Base-by-base conservation (phyloP, 2,329 filamentous ascomycete species). In the Monilinia aucupariae region DNA sequence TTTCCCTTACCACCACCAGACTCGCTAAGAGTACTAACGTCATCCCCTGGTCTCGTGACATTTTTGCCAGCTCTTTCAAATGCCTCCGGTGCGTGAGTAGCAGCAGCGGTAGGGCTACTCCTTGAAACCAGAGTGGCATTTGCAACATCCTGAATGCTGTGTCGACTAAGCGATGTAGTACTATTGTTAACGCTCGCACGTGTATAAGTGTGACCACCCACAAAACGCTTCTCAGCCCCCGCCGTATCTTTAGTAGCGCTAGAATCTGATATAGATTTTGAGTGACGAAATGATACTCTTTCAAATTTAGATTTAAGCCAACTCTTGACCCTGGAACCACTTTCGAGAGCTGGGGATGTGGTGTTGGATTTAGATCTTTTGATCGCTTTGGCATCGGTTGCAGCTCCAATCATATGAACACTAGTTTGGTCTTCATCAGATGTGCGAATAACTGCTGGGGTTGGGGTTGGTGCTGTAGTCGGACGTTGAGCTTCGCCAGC, bases 251-350 rank as follows among this genome's bases (percentile, higher is more conserved):
- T 59, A 20, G 5, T 55, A n/a, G n/a, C 27, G 20, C 34, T 53
- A 15, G 62, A 48, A 6, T 59, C 45, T 2, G 66, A 58, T 4
- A 64, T 43, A 41, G 64, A 70, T 50, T 66, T 70, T n/a, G 53
- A 56, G n/a, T 63, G 54, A 20, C 71, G 67, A n/a, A 76, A 75
- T 0, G 77, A 78, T 25, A 43, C 25, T 10, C 25, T 58, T 30
- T 22, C 27, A 65, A 85, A 81, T 7, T 78, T 80, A 30, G 79
- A 80, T 71, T 81, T 84, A 61, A 85, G 76, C 83, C 83, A 85
- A 47, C 76, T 78, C 67, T 79, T 83, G 8, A 71, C 65, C 64
- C 69, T 70, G 47, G 65, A 62, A 20, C 60, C 55, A 58, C 69
- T 65, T 41, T 65, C 62, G 22, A 68, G 65, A 4, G 30, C 56